These are phyloP conservation scores for Globisporangium nodosum DNA, from an alignment of 352 stramenopile species.

Conservation along the genomic window DNA sequence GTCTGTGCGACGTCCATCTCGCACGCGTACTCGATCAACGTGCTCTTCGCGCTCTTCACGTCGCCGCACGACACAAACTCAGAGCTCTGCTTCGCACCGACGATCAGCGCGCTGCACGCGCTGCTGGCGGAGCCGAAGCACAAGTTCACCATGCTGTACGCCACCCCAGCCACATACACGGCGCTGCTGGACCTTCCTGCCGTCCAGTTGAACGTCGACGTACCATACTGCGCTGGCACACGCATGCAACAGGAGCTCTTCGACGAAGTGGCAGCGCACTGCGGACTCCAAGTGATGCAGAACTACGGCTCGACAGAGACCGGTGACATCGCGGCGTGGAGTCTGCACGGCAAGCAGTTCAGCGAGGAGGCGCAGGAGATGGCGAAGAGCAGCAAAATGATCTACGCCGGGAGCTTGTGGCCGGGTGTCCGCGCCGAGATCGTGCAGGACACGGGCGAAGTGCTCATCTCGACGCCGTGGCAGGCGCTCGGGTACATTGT, in stretches of 20 bases:
- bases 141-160: slow-evolving; percentile 61
- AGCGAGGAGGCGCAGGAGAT: slow-evolving; percentile 34
- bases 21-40: slow-evolving; percentile 85
- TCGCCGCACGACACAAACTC: slow-evolving; percentile 54
- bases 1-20: slow-evolving; percentile 78
- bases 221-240: slow-evolving; percentile 70
- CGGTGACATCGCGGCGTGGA: slow-evolving; percentile 71
- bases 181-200: slow-evolving; percentile 46
- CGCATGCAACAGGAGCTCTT: slow-evolving; percentile 54
- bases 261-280: slow-evolving; percentile 39
- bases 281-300: slow-evolving; percentile 68
- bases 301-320: slow-evolving; percentile 87
- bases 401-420: slow-evolving; percentile 70
- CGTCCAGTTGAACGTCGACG: slow-evolving; percentile 48
- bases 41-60: slow-evolving; percentile 71
- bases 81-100: slow-evolving; percentile 66
- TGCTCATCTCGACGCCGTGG: slow-evolving; percentile 77
- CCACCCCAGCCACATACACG: slow-evolving; percentile 77
- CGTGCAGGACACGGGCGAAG: slow-evolving; percentile 44
- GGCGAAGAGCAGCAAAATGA: slow-evolving; percentile 17
- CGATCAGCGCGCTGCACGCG: slow-evolving; percentile 38
- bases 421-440: slow-evolving; percentile 46
- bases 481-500: slow-evolving; percentile 73
- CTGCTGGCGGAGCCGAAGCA: slow-evolving; percentile 31
- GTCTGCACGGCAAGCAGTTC: slow-evolving; percentile 39